These are phyloP conservation scores for Zangia roseola DNA, from an alignment of 768 basidiomycete genomes.

Conservation along the genomic window DNA sequence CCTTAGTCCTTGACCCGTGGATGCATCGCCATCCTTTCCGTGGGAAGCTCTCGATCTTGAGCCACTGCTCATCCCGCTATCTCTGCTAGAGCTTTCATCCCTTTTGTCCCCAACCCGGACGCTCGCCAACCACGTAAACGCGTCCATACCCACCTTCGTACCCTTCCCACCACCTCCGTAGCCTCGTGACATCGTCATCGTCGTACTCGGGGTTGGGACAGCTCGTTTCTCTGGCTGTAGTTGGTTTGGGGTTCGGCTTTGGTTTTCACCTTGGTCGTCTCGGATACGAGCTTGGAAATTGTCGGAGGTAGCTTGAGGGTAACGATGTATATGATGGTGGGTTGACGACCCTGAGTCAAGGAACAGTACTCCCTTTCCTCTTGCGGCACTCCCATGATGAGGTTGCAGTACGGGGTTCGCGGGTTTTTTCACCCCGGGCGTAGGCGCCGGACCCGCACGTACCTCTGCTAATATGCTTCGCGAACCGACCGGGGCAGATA, in stretches of 20 bases:
- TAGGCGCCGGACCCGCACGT: constrained; percentile 47
- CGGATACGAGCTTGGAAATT: constrained; percentile 11
- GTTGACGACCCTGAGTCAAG: constrained; percentile 36
- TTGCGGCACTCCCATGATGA: constrained; percentile 33
- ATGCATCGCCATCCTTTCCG: constrained; percentile 13
- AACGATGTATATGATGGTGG: constrained; percentile 32
- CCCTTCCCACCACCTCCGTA: constrained; percentile 46
- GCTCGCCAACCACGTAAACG: constrained; percentile 69
- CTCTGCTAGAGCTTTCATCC: constrained; percentile 56
- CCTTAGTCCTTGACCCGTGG: constrained; percentile 13
- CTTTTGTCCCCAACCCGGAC: constrained; percentile 61
- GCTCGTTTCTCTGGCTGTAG: constrained; percentile 16
- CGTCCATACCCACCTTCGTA: constrained; percentile 64
- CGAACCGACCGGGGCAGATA: constrained; percentile 68
- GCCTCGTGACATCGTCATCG: constrained; percentile 48
- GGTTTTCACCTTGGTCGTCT: constrained; percentile 15
- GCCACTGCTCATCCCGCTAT: constrained; percentile 44
- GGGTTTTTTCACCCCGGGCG: constrained; percentile 16
- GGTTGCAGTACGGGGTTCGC: constrained; percentile 33
- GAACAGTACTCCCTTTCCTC: constrained; percentile 27
- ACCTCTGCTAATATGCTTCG: constrained; percentile 72
- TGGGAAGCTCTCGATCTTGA: constrained; percentile 43
- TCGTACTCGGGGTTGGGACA: constrained; percentile 25
- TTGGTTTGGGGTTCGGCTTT: not conserved
- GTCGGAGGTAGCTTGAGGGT: constrained; percentile 11